Base-by-base conservation (phyloP, 305 asterid species). In the Ilex paraguariensis region DNA sequence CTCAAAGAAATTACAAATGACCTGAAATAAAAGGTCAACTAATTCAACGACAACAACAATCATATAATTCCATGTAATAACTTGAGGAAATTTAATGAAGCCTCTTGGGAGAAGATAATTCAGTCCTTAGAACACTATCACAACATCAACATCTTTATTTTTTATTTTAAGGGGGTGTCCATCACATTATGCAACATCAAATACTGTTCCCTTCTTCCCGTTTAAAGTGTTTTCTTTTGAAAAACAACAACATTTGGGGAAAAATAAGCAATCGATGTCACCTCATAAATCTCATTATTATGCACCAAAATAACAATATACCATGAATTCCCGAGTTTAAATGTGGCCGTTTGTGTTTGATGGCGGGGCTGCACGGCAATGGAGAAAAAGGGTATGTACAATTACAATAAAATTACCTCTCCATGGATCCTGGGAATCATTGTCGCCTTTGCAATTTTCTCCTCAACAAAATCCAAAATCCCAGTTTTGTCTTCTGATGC, bases 401-500 rank as follows among this genome's bases (percentile, higher is more conserved):
- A 11, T 54, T n/a, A 54, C 5, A 21, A 54, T 6, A 7, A 9
- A 12, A 31, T 57, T 81, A 89, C 98, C 97, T 93, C 99, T 74
- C 99, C 97, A 71, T 90, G 90, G 57, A 32, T 70, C 74, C 61
- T 73, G 10, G 97, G 95, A 56, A 93, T 73, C 94, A 76, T 87
- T 61, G 99, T 81, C 13, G 64, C 97, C 83, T 71, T 87, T n/a
- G 96, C 94, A 61, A 90, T 90, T 78, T 90, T 93, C 66, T 79
- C 79, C 90, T 93, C 99, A 57, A 93, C 78, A 45, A 46, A 79
- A 73, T 59, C 81, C 85, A 93, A 74, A 56, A 73, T 74, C 63
- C 98, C 96, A 62, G 89, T 75, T 74, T 87, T 81, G 80, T 93
- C 98, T 76, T 93, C 96, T 31, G 86, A 82, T 46, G 97, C 80